Evolutionary conservation across 352 stramenopile species (phyloP), one percentile per base, ranked within the genome.

Genomic region (Aphanomyces astaci): DNA sequence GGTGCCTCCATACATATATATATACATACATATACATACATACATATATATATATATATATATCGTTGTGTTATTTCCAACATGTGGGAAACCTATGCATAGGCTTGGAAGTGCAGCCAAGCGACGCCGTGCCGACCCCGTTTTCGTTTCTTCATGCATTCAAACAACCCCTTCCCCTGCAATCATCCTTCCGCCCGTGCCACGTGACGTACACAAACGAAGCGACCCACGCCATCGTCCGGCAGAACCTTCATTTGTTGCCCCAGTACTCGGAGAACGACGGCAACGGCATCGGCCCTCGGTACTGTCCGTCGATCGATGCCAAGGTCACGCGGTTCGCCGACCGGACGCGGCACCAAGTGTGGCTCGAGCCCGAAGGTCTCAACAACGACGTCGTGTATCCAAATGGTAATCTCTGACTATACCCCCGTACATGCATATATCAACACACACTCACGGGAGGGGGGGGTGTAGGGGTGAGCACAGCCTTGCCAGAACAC

Each of bases 351-450:
- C 78, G 84, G 1, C 86, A 94, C 74, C 82, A 92, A 56, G 97
- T 98, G 60, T 99, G 98, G 90, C 87, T 99, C 28, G 97, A 99
- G 74, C 97, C 97, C 0, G 97, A 99, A 74, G 97, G 96, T 3
- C 76, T 99, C 3, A 94, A 97, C 73, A 98, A 90, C 0, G 78
- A 97, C 70, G 86, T 99, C 51, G 95, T 99, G 17, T 99, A 99
- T 74, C 96, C 97, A 17, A 99, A 99, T 71, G 97, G 97, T 43
- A 97, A 99, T n/a, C n/a, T n/a, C n/a, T n/a, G n/a, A n/a, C n/a
- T n/a, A n/a, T n/a, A n/a, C n/a, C n/a, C n/a, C n/a, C n/a, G n/a
- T n/a, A n/a, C n/a, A n/a, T n/a, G n/a, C n/a, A n/a, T n/a, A n/a
- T n/a, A n/a, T n/a, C 36, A 10, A 28, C 39, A 52, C n/a, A 28